A percentile compares a stretch with the other conserved stretches of the same genome.
Conservation (phyloP, 768 basidiomycete species). For the Podaxis sp. region DNA sequence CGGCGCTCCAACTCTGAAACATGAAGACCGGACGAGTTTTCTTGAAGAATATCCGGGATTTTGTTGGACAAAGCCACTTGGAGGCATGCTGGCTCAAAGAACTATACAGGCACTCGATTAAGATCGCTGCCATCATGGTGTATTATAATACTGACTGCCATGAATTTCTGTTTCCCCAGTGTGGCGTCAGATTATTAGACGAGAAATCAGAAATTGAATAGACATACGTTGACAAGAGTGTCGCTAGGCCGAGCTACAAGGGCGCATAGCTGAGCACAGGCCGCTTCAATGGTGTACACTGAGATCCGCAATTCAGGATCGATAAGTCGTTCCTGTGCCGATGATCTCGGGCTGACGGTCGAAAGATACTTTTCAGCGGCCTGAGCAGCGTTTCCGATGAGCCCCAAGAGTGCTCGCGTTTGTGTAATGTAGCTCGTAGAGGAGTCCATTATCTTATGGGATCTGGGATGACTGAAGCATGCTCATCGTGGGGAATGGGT, state of each 20-base stretch:
- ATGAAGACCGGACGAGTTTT: slow-evolving; percentile 31
- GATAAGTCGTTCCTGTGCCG: slow-evolving; percentile 23
- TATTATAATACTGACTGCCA: slow-evolving; percentile 2
- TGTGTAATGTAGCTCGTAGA: not conserved
- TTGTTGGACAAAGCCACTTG: slow-evolving; percentile 29
- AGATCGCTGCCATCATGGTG: not conserved
- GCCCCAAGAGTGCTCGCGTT: slow-evolving; percentile 16
- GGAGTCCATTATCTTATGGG: not conserved
- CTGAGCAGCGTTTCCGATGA: slow-evolving; percentile 17
- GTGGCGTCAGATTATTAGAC: not conserved
- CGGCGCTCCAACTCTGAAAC: slow-evolving; percentile 25
- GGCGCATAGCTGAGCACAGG: slow-evolving; percentile 28
- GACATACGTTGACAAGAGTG: slow-evolving; percentile 25
- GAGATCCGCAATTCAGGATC: slow-evolving; percentile 23
- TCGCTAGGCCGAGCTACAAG: slow-evolving; percentile 27
- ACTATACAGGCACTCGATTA: slow-evolving; percentile 12
- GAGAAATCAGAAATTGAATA: not conserved
- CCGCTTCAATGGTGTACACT: slow-evolving; percentile 28
- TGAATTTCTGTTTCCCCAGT: slow-evolving; percentile 13
- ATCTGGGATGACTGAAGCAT: not conserved
- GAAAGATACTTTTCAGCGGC: slow-evolving; percentile 27
- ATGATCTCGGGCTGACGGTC: slow-evolving; percentile 7
- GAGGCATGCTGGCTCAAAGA: slow-evolving; percentile 28
- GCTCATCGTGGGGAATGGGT: not conserved
- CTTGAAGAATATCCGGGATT: slow-evolving; percentile 33